Base-by-base conservation (phyloP, 2,329 filamentous ascomycete genomes). In the Colletotrichum sp. region DNA sequence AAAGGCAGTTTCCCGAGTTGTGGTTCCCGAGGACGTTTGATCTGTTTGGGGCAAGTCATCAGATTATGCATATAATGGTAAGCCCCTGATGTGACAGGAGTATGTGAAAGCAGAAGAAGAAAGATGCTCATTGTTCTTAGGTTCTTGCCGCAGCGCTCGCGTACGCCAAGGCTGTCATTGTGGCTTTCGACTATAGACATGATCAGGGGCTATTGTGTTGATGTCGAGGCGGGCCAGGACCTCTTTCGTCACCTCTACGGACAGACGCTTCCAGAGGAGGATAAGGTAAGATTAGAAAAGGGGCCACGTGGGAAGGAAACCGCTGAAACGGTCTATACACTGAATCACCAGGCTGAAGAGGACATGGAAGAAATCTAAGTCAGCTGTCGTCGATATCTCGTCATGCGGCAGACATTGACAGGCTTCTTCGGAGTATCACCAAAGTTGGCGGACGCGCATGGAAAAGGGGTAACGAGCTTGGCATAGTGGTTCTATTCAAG, bases 21-120 rank as follows among this genome's bases (percentile, higher is more conserved):
- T 87, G 85, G 82, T 85, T 81, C 55, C 87, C 85, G 4, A 81
- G 83, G 16, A 81, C 72, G 4, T 89, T 89, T 66, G 88, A 90
- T 75, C 79, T 89, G 3, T 81, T 86, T 24, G 88, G 88, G 2
- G 83, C 86, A 2, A 88, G 86, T 71, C 88, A 90, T 79, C 87
- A 90, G 79, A 79, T 89, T 26, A 86, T 90, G 81, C 88, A 90
- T 73, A 76, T 88, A 3, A 82, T 86, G 76, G 87, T 89, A 16
- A 16, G 64, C n/a, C n/a, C 6, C 9, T 3, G 3, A 2, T 10
- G 8, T 4, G 12, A 18, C 5, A 49, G 36, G 18, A 12, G 7
- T 21, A 3, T 24, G 26, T 3, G 8, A 4, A 16, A 36, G 3
- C 3, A 2, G 13, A 3, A 24, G 10, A 6, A 10, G 26, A n/a